Evolutionary conservation across 2,329 filamentous ascomycete genomes (phyloP).

Genomic region (Gliomastix tumulicola): DNA sequence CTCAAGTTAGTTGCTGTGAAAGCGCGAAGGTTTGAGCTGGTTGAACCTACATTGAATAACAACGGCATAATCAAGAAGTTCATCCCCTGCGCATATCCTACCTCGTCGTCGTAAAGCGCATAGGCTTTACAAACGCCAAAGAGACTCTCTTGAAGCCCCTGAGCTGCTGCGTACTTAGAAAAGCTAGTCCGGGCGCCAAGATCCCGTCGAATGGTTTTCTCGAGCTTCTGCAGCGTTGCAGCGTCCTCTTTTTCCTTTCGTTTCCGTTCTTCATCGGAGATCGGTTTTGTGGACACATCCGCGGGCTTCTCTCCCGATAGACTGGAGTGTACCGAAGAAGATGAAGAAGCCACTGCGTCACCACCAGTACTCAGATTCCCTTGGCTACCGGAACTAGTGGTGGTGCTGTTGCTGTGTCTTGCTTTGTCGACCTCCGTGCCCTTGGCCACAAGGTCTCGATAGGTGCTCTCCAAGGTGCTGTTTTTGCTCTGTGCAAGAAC

Average conservation of each 20-base stretch:
- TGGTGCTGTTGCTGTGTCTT: constrained; percentile 46
- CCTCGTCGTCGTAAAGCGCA: constrained; percentile 86
- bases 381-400: constrained; percentile 44
- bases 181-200: constrained; percentile 90
- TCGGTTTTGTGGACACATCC: constrained; percentile 57
- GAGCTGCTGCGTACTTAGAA: constrained; percentile 88
- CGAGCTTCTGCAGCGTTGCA: constrained; percentile 68
- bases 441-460: constrained; percentile 70
- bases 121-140: constrained; percentile 98
- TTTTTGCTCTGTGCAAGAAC: constrained; percentile 94
- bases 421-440: constrained; percentile 77
- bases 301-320: constrained; percentile 58
- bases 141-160: constrained; percentile 85
- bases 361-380: constrained; percentile 52
- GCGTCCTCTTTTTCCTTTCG: constrained; percentile 75
- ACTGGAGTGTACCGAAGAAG: constrained; percentile 79
- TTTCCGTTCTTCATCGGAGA: constrained; percentile 60
- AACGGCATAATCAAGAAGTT: constrained; percentile 97
- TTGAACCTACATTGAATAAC: constrained; percentile 71
- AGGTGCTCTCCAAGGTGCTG: constrained; percentile 80
- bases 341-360: constrained; percentile 66
- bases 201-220: constrained; percentile 87
- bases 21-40: neutral
- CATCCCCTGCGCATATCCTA: constrained; percentile 98
- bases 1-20: constrained; percentile 4